Conservation (phyloP, 2,329 filamentous ascomycete genomes). For the Cladosporium halotolerans region DNA sequence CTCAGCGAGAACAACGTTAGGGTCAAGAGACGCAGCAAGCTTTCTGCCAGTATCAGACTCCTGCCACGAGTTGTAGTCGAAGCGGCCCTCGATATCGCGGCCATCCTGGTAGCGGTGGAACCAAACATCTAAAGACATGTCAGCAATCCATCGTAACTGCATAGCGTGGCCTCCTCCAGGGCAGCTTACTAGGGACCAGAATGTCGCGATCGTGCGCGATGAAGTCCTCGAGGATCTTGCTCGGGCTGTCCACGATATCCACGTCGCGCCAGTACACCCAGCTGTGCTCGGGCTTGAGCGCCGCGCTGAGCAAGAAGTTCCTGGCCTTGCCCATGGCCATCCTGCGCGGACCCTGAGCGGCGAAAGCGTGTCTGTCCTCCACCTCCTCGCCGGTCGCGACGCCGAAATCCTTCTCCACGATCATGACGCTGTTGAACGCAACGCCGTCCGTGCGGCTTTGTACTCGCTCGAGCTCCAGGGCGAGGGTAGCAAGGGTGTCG, state of each 20-base stretch:
- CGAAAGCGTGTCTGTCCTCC: slow-evolving; percentile 75
- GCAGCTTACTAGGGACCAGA: slow-evolving; percentile 78
- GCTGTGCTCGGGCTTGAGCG: slow-evolving; percentile 86
- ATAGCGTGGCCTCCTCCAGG: not conserved
- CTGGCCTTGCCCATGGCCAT: slow-evolving; percentile 85
- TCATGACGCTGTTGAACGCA: slow-evolving; percentile 75
- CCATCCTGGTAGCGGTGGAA: slow-evolving; percentile 81
- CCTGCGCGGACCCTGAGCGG: slow-evolving; percentile 79
- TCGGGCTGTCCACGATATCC: slow-evolving; percentile 86
- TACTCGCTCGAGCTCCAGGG: slow-evolving; percentile 78
- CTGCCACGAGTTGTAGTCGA: slow-evolving; percentile 99
- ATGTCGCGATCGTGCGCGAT: slow-evolving; percentile 90
- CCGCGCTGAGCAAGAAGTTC: slow-evolving; percentile 80
- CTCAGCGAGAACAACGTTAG: slow-evolving; percentile 81
- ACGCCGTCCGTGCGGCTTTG: slow-evolving; percentile 71
- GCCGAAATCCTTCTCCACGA: slow-evolving; percentile 89
- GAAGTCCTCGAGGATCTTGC: slow-evolving; percentile 87
- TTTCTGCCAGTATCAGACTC: slow-evolving; percentile 80
- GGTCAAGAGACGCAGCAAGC: slow-evolving; percentile 65
- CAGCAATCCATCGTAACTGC: not conserved
- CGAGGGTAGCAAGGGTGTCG: slow-evolving; percentile 81
- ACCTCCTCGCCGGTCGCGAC: slow-evolving; percentile 70
- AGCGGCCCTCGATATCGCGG: slow-evolving; percentile 85
- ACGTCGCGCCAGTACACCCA: slow-evolving; percentile 99
- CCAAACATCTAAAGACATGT: slow-evolving; percentile 68